Percentiles rank a stretch among this genome's conserved stretches.
These are phyloP conservation scores for Penicillium maclennaniae DNA, from an alignment of 495 filamentous ascomycete species.

Conservation along the genomic window DNA sequence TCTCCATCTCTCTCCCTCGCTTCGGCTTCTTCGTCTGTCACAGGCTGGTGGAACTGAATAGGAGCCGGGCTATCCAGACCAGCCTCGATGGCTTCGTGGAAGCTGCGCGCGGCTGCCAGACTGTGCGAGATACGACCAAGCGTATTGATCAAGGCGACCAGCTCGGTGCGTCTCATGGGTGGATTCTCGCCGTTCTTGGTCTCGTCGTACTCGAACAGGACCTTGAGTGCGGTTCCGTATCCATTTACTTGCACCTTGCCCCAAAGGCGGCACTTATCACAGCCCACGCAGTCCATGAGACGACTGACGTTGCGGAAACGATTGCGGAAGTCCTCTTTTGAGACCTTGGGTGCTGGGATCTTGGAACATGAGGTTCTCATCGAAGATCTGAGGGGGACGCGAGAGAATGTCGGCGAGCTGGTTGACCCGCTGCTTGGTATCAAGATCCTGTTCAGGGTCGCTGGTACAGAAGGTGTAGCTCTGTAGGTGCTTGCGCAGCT, in stretches of 20 bases:
- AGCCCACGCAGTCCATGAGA: conserved; percentile 98
- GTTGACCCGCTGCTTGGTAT: conserved; percentile 75
- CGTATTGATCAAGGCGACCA: conserved; percentile 93
- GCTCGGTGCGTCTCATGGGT: conserved; percentile 76
- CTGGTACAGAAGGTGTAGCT: conserved; percentile 90
- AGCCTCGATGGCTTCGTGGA: conserved; percentile 57
- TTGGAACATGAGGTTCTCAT: conserved; percentile 90
- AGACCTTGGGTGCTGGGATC: conserved; percentile 62
- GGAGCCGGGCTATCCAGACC: conserved; percentile 34
- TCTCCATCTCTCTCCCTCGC: background rate
- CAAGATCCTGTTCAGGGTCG: conserved; percentile 70
- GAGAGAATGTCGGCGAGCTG: conserved; percentile 64
- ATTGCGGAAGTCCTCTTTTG: conserved; percentile 96
- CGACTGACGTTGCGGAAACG: conserved; percentile 94
- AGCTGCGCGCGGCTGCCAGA: conserved; percentile 67
- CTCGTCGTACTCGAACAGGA: conserved; percentile 92
- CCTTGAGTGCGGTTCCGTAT: conserved; percentile 91
- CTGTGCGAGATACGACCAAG: conserved; percentile 80
- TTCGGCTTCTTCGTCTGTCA: conserved; percentile 14
- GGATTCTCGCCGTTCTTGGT: conserved; percentile 71
- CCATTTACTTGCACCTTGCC: conserved; percentile 96
- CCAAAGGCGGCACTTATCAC: conserved; percentile 98
- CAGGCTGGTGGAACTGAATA: conserved; percentile 23
- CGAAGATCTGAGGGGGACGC: conserved; percentile 73
- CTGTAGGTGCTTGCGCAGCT: conserved; percentile 79